Evolutionary conservation across 257 asterid species (phyloP).

Genomic region (Eucommia ulmoides): DNA sequence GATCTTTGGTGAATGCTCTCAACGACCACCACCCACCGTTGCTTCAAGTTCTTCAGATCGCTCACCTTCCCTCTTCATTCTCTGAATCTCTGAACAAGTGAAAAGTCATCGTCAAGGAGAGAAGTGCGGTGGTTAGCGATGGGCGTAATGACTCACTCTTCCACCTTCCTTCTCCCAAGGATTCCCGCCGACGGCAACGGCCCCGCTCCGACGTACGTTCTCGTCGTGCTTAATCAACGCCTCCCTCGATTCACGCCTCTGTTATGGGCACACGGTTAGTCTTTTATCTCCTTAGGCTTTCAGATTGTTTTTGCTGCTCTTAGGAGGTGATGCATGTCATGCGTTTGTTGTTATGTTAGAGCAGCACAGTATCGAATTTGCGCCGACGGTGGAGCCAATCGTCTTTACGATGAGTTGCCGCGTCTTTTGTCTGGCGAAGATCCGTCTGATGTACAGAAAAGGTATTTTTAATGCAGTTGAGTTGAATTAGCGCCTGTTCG

Average conservation of each 20-base stretch:
- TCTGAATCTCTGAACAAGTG: no score
- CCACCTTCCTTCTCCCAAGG: conserved; percentile 56
- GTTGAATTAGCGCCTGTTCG: no score
- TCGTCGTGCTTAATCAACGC: conserved; percentile 59
- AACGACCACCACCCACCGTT: no score
- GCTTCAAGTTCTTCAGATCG: no score
- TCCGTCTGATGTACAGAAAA: conserved; percentile 42
- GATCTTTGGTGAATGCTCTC: no score
- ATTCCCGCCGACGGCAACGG: conserved; percentile 19
- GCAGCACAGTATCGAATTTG: conserved; percentile 76
- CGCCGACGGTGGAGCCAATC: conserved; percentile 93
- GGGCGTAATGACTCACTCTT: conserved; percentile 61
- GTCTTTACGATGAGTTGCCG: conserved; percentile 81
- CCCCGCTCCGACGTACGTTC: conserved; percentile 39
- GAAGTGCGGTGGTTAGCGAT: conserved; percentile 18
- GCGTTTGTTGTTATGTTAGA: conserved; percentile 25
- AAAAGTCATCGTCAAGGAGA: no score
- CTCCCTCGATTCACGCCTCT: conserved; percentile 77
- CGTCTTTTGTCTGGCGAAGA: conserved; percentile 48
- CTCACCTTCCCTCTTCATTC: no score
- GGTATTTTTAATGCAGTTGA: no score
- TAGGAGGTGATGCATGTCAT: conserved; percentile 8
- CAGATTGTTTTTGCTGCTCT: not conserved
- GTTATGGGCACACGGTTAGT: conserved; percentile 59
- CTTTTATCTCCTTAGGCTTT: not conserved